Base-by-base conservation (phyloP, 1,284 basidiomycete species). In the Heliocybe sulcata region DNA sequence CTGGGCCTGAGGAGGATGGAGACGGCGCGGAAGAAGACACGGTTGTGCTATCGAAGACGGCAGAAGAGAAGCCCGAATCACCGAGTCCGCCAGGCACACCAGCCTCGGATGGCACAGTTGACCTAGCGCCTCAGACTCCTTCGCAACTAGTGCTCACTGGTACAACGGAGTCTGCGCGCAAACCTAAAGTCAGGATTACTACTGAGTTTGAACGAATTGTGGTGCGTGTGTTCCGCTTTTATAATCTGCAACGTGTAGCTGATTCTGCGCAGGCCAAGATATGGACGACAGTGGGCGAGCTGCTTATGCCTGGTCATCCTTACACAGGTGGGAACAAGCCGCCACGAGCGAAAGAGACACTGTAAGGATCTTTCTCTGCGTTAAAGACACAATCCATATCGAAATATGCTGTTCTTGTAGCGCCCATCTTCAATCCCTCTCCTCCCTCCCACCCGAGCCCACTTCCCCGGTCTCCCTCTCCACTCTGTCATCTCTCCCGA, bases 251-350 rank as follows among this genome's bases (percentile, higher is more conserved):
- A 25, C 10, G 26, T 51, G 3, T 54, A 51, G 54, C n/a, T 8
- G 53, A 20, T 26, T 25, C 20, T 45, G 52, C 49, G 11, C 58
- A 90, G 87, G 64, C 75, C 33, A 87, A 81, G 63, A 83, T 90
- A 60, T 89, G 86, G 87, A 59, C 70, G 12, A 79, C 82, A 4
- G 71, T 83, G 9, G 80, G 82, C 29, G 85, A 88, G 49, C 69
- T 82, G 45, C 74, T 90, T 31, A 77, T 81, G 72, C 80, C 81
- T 19, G 77, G 79, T 8, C 71, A 79, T 60, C 63, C 68, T n/a
- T 79, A 74, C 61, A 65, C 26, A 56, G 63, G 57, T 52, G 63
- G 8, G 61, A 27, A 72, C 63, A 76, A 71, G 57, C 74, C 77
- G 27, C 80, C 78, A 45, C 72, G 73, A 25, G 78, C 80, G 10